These are phyloP conservation scores for Phlyctochytrium bullatum DNA, from an alignment of 192 early-diverging fungal species.

Conservation along the genomic window DNA sequence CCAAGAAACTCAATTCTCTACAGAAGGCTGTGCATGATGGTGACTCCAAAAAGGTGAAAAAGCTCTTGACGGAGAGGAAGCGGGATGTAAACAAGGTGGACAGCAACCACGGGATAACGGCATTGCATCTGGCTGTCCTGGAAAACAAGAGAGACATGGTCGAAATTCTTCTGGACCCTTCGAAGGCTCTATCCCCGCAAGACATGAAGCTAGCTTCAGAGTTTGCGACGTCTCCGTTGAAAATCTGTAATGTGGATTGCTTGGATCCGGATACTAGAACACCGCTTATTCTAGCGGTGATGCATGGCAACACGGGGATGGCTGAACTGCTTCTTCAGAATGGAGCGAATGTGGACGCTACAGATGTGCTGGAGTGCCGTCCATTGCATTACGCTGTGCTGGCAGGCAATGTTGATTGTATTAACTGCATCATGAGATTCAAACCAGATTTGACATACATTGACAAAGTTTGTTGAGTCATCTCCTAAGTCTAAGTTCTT, in stretches of 20 bases:
- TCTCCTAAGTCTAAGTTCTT: not conserved
- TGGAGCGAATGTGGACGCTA: slow-evolving; percentile 18
- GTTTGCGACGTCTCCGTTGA: slow-evolving; percentile 11
- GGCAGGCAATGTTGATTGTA: slow-evolving; percentile 14
- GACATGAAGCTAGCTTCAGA: slow-evolving; percentile 3
- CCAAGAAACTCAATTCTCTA: slow-evolving; percentile 42
- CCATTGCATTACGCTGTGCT: slow-evolving; percentile 37
- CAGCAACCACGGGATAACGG: slow-evolving; percentile 37
- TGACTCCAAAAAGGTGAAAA: slow-evolving; percentile 32
- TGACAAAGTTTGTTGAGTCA: slow-evolving; percentile 35
- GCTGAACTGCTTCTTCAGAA: slow-evolving; percentile 30
- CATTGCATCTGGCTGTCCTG: slow-evolving; percentile 40
- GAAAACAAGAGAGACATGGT: slow-evolving; percentile 25
- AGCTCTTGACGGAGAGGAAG: slow-evolving; percentile 30
- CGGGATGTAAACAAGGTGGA: slow-evolving; percentile 44
- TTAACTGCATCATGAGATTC: slow-evolving; percentile 19
- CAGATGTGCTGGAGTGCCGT: slow-evolving; percentile 32
- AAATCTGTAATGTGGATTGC: slow-evolving; percentile 24
- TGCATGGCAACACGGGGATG: slow-evolving; percentile 23
- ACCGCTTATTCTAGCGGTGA: slow-evolving; percentile 30
- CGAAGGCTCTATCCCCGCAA: slow-evolving; percentile 8
- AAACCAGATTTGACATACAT: slow-evolving; percentile 17
- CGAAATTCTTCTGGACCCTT: slow-evolving; percentile 26
- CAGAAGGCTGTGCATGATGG: slow-evolving; percentile 33
- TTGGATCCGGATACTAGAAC: slow-evolving; percentile 29